Percentiles rank a stretch among this genome's conserved stretches.
phyloP scores from a whole-genome alignment of 2,329 filamentous ascomycete species.

The Sporothrix euskadiensis region DNA sequence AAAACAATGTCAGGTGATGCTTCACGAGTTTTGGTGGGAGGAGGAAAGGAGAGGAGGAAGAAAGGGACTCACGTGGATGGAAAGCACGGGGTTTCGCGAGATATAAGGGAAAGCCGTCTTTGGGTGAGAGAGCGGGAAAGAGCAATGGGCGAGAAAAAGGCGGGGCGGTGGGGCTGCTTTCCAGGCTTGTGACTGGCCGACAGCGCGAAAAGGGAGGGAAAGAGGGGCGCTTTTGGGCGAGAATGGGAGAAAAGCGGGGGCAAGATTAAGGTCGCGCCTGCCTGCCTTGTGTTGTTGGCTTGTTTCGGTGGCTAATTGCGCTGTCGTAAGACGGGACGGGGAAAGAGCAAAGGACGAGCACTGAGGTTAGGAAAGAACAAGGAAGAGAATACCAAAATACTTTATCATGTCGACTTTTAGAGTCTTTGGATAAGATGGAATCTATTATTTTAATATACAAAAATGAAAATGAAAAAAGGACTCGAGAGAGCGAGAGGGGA shows the following conservation, averaged over 20 bases:
- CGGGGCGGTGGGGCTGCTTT: constrained; percentile 18
- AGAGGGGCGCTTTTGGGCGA: neutral
- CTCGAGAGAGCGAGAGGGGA: neutral
- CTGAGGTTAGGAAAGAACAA: neutral
- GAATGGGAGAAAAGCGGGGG: constrained; percentile 15
- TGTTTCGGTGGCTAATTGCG: neutral
- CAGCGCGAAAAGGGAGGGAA: neutral
- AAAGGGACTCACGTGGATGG: constrained; percentile 33
- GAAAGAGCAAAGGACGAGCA: neutral
- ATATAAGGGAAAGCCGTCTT: constrained; percentile 29
- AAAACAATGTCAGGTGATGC: constrained; percentile 36
- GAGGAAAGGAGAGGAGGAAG: constrained; percentile 6
- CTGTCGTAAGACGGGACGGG: neutral
- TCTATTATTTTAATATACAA: neutral
- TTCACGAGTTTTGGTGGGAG: constrained; percentile 33
- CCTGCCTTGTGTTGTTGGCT: neutral
- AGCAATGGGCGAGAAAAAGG: constrained; percentile 19
- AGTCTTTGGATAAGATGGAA: neutral
- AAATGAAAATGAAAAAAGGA: neutral
- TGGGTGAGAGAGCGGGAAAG: neutral
- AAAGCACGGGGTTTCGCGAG: constrained; percentile 34
- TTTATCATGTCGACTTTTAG: neutral
- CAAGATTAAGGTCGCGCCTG: neutral
- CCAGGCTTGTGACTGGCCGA: constrained; percentile 7
- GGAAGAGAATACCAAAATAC: neutral